Evolutionary conservation across 1,284 basidiomycete genomes (phyloP), one percentile per base, ranked within the genome.

Genomic region (Agaricales sp.): DNA sequence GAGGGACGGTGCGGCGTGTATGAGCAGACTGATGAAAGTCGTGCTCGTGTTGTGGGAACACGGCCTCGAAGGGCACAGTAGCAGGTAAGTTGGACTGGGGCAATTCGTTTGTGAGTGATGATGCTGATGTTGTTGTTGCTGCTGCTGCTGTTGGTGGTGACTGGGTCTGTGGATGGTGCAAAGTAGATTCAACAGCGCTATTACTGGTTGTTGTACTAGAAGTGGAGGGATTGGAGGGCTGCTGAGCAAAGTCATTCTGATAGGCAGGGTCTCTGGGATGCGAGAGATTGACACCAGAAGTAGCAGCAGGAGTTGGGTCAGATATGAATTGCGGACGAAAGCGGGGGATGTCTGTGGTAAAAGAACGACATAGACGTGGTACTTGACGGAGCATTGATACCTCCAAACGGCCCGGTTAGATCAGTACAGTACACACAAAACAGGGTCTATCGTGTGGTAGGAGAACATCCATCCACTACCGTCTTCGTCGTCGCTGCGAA

Each of bases 1-100:
- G 78, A 14, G 78, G 78, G 3, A 55, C 78, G 75, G 2, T 66
- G 45, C 52, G 52, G 65, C 41, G 41, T n/a, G 16, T 12, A 37
- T 11, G 30, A 12, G 12, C 11, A 37, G 30, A 11, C 30, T 8
- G 41, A 19, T 43, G 41, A 19, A 21, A 19, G 41, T 11, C 11
- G 41, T 43, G 20, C 11, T 43, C 8, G 41, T 19, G 20, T 8
- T 11, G 41, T n/a, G 20, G 41, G 41, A 8, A 11, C 11, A 43
- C 11, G 13, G 13, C 11, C 11, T 16, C n/a, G 18, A 43, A 16
- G 41, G 41, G n/a, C 11, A 43, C 20, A 19, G 41, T 21, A 19
- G 41, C 13, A 19, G 41, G 41, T 8, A n/a, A 19, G n/a, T 43
- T 16, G 41, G 11, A n/a, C 41, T n/a, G 41, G 20, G 41, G 30